Evolutionary conservation across 768 basidiomycete genomes (phyloP), one percentile per base, ranked within the genome.

Genomic region (Lanmaoa pseudosensibilis): DNA sequence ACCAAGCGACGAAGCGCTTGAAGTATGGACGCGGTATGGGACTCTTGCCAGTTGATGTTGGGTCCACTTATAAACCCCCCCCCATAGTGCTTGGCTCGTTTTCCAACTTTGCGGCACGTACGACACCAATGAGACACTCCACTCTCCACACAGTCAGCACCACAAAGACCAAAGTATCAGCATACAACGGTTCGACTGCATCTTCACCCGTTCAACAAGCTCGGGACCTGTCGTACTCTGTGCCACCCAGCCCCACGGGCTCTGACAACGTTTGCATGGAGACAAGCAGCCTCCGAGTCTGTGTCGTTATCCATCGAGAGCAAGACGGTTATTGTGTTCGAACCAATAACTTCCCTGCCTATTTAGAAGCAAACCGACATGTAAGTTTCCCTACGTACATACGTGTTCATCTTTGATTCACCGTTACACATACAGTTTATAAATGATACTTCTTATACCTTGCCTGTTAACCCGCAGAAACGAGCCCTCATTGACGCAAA

Each of bases 311-410:
- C 10, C 85, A 91, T 61, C 75, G 77, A 32, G 71, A 77, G 4
- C 70, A 74, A 37, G 73, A 80, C 23, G 85, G 83, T 2, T 80
- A 81, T 61, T 82, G 88, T 0, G 79, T 85, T 34, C 82, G 92
- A 32, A 82, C 87, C 13, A 94, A 96, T 68, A 92, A 83, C 18
- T 69, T 96, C 16, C 81, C 84, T 34, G 77, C 83, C 5, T 92
- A 90, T 65, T 77, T 92, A 60, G 93, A 94, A 65, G 75, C 88
- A 57, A 96, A 94, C 67, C 79, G 90, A 69, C 80, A 86, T 53
- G 92, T 92, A 64, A 54, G 85, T 70, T 30, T 46, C 40, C 51
- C 30, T 41, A 5, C 46, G 4, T 32, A 12, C 30, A 12, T 43
- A 11, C 36, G 36, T 15, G 13, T 36, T 32, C 49, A 32, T 37